These are phyloP conservation scores for Cytospora leucostoma DNA, from an alignment of 2,329 filamentous ascomycete species.

Conservation along the genomic window DNA sequence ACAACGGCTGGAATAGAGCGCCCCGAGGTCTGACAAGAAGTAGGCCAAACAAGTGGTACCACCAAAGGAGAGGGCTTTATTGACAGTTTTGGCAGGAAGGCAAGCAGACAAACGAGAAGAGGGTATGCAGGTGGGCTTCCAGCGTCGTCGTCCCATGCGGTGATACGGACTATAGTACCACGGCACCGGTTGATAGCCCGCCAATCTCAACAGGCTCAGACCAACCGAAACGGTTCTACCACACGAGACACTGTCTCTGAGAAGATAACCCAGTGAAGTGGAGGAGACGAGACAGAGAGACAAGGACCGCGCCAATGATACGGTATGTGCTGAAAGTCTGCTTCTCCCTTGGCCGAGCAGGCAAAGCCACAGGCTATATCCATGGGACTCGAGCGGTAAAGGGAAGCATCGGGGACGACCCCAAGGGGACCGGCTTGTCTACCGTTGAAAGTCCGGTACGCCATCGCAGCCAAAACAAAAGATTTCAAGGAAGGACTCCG, in stretches of 20 bases:
- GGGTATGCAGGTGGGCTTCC: slow-evolving; percentile 23
- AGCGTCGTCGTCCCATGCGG: slow-evolving; percentile 23
- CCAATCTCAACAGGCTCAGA: slow-evolving; percentile 9
- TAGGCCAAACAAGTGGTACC: slow-evolving; percentile 10
- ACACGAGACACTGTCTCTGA: slow-evolving; percentile 21
- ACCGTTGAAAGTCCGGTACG: slow-evolving; percentile 4
- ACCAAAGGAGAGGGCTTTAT: not conserved
- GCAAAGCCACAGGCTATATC: slow-evolving; percentile 1
- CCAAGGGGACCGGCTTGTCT: slow-evolving; percentile 10
- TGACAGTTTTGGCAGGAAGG: slow-evolving; percentile 9
- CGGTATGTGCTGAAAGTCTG: slow-evolving; percentile 6
- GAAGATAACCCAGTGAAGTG: slow-evolving; percentile 2
- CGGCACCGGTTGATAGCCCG: slow-evolving; percentile 6
- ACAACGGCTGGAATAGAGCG: slow-evolving; percentile 7
- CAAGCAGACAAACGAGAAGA: slow-evolving; percentile 15
- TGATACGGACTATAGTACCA: slow-evolving; percentile 22
- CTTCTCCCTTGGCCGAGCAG: slow-evolving; percentile 8
- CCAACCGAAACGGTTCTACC: slow-evolving; percentile 15
- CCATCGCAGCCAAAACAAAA: slow-evolving; percentile 7
- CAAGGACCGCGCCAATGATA: slow-evolving; percentile 9
- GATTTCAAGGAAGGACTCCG: slow-evolving; percentile 2
- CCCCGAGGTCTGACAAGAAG: slow-evolving; percentile 19
- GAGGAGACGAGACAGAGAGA: slow-evolving; percentile 21
- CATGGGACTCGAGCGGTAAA: not conserved
- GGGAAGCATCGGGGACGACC: slow-evolving; percentile 12